Percentiles rank a stretch among this genome's conserved stretches.
These are phyloP conservation scores for Blastobotrys illinoisensis DNA, from an alignment of 1,139 yeast species.

Conservation along the genomic window DNA sequence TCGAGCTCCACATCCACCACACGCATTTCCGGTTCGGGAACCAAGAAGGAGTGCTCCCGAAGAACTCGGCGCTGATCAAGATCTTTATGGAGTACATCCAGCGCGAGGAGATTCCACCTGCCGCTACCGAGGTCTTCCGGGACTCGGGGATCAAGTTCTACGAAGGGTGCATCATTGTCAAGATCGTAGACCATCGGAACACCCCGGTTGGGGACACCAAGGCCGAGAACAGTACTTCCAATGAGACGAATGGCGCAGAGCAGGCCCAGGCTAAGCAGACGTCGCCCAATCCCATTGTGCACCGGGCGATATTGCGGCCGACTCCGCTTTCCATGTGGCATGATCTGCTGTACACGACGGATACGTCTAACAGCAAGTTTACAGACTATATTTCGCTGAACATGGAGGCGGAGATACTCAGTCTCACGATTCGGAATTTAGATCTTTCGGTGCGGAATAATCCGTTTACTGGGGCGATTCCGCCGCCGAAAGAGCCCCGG, in stretches of 20 bases:
- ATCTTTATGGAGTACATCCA: conserved; percentile 70
- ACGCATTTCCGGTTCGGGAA: conserved; percentile 81
- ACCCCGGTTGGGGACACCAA: conserved; percentile 15
- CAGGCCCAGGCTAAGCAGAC: not conserved
- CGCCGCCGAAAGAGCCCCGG: conserved; percentile 3
- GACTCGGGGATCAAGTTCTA: conserved; percentile 79
- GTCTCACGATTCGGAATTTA: conserved; percentile 70
- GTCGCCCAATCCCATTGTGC: conserved; percentile 41
- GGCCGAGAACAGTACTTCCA: conserved; percentile 3
- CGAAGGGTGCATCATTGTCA: conserved; percentile 84
- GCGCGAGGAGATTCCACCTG: conserved; percentile 78
- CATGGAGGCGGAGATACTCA: conserved; percentile 79
- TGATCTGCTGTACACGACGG: conserved; percentile 80
- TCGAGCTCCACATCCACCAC: conserved; percentile 85
- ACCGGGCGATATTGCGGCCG: conserved; percentile 71
- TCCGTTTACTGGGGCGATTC: conserved; percentile 4
- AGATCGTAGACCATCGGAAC: conserved; percentile 70
- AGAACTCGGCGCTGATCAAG: conserved; percentile 71
- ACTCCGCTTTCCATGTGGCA: conserved; percentile 78
- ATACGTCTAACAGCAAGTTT: conserved; percentile 58
- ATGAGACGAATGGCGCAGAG: conserved; percentile 1
- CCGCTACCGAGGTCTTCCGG: conserved; percentile 79
- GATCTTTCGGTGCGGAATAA: conserved; percentile 60
- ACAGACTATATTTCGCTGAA: conserved; percentile 71
- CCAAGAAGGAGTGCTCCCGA: conserved; percentile 74